Evolutionary conservation across 345 rosid genomes (phyloP).

Genomic region (Clausena lansium): DNA sequence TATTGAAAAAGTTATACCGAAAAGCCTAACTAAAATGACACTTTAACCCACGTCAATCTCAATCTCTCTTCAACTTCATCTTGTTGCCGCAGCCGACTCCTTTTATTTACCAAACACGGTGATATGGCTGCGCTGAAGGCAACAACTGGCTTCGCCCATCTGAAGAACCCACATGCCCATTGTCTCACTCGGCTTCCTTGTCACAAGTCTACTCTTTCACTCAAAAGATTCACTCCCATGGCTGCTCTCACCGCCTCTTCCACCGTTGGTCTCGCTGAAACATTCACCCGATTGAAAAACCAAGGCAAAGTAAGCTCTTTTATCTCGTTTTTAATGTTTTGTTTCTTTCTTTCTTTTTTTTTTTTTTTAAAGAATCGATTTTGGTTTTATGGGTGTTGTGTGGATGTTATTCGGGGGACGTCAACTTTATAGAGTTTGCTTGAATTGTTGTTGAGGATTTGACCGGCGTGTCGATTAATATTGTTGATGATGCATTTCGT

Average conservation of each 20-base stretch:
- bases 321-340: background rate
- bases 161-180: conserved; percentile 31
- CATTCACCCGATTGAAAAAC: conserved; percentile 58
- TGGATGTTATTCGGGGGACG: background rate
- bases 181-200: conserved; percentile 17
- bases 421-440: background rate
- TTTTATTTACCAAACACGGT: background rate
- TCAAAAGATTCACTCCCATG: conserved; percentile 46
- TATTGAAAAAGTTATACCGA: too few species aligned
- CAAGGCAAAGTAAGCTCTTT: conserved; percentile 57
- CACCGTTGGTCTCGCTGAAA: conserved; percentile 51
- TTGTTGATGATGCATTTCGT: background rate
- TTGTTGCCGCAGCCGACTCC: background rate
- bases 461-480: background rate
- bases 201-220: conserved; percentile 28
- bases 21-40: too few species aligned
- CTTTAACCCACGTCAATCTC: too few species aligned
- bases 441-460: background rate
- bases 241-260: conserved; percentile 44
- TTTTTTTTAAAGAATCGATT: background rate
- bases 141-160: conserved; percentile 22
- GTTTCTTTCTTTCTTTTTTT: background rate
- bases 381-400: background rate
- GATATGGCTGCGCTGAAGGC: conserved; percentile 35
- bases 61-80: too few species aligned